Evolutionary conservation across 805 yeast genomes (phyloP).

Genomic region (Candida orba): DNA sequence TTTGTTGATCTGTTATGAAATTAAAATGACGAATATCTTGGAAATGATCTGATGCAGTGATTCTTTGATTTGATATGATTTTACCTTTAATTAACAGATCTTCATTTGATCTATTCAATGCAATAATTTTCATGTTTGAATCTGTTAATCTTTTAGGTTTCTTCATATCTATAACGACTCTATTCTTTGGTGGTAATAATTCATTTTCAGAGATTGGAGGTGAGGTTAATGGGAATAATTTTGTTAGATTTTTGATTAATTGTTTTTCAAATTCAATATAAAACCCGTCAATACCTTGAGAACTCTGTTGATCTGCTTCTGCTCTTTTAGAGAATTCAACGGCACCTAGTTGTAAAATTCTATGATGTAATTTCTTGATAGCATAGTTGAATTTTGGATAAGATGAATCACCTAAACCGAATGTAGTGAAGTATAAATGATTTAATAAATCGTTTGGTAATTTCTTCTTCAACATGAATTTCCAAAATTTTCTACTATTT

Average conservation of each 20-base stretch:
- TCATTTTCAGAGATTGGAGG: constrained; percentile 28
- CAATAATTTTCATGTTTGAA: constrained; percentile 21
- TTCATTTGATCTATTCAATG: constrained; percentile 25
- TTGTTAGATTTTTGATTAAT: constrained; percentile 32
- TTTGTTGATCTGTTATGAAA: constrained; percentile 5
- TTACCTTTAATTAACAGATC: constrained; percentile 31
- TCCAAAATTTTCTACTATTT: constrained; percentile 70
- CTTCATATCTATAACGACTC: constrained; percentile 22
- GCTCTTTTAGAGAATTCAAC: constrained; percentile 61
- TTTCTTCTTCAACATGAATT: constrained; percentile 57
- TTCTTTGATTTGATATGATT: constrained; percentile 44
- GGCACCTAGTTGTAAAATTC: constrained; percentile 80
- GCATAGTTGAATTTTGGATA: constrained; percentile 88
- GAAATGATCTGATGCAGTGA: constrained; percentile 70
- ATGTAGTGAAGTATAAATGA: constrained; percentile 58
- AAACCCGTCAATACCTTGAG: constrained; percentile 70
- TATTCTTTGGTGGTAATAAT: constrained; percentile 33
- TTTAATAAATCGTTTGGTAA: constrained; percentile 55
- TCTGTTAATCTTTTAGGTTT: constrained; percentile 27
- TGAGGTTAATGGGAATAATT: constrained; percentile 30
- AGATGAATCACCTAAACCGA: constrained; percentile 92
- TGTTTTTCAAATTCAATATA: constrained; percentile 66
- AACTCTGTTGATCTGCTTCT: constrained; percentile 82
- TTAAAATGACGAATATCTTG: constrained; percentile 77
- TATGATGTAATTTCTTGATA: constrained; percentile 69